Evolutionary conservation across 768 basidiomycete genomes (phyloP).

Genomic region (Dentipellis sp.): DNA sequence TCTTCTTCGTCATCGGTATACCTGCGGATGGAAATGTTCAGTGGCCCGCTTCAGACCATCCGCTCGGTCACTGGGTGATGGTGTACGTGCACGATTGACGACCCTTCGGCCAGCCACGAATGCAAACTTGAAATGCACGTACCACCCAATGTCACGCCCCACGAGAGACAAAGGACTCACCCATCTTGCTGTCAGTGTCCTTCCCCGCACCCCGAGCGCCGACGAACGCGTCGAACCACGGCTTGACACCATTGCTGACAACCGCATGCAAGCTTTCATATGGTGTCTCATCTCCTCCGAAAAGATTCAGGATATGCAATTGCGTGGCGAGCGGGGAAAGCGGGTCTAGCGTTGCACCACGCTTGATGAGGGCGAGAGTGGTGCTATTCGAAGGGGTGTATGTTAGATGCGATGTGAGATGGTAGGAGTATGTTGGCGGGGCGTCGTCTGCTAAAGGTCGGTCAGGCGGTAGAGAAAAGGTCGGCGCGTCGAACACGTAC

Average conservation of each 20-base stretch:
- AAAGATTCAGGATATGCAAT: constrained; percentile 88
- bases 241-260: constrained; percentile 92
- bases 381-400: constrained; percentile 75
- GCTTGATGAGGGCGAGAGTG: constrained; percentile 93
- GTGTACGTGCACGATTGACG: neutral
- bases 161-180: constrained; percentile 23
- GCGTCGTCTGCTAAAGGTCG: constrained; percentile 44
- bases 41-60: neutral
- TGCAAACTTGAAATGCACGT: neutral
- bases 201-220: constrained; percentile 71
- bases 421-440: constrained; percentile 53
- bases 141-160: neutral
- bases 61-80: neutral
- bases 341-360: constrained; percentile 73
- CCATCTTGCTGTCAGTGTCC: constrained; percentile 77
- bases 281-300: constrained; percentile 80
- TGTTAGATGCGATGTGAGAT: constrained; percentile 62
- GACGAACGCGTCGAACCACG: constrained; percentile 98
- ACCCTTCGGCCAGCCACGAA: neutral
- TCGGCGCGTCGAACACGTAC: constrained; percentile 29
- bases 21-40: constrained; percentile 26
- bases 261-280: constrained; percentile 95
- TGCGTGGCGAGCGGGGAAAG: constrained; percentile 73
- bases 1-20: constrained; percentile 98
- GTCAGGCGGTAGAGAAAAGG: neutral